phyloP scores from a whole-genome alignment of 805 yeast genomes.

The Candida vaughaniae region DNA sequence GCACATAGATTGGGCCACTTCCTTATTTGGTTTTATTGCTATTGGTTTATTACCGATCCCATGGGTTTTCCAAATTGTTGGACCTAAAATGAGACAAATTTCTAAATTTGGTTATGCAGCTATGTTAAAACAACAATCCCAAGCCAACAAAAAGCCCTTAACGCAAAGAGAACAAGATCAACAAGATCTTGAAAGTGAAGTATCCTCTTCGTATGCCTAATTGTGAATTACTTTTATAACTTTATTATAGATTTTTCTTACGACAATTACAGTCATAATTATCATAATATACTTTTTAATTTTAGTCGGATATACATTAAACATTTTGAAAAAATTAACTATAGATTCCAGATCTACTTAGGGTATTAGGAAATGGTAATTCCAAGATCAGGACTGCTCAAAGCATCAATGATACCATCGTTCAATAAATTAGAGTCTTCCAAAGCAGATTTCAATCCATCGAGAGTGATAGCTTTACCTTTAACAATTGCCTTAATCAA shows the following conservation, averaged over 20 bases:
- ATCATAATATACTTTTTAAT: no score
- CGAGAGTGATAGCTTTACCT: slow-evolving; percentile 19
- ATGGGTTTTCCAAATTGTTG: slow-evolving; percentile 62
- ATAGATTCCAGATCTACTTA: no score
- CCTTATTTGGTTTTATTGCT: slow-evolving; percentile 63
- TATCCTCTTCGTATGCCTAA: background rate
- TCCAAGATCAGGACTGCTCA: slow-evolving; percentile 16
- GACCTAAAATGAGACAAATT: slow-evolving; percentile 52
- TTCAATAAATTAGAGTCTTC: slow-evolving; percentile 17
- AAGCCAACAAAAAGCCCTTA: background rate
- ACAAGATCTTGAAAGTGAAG: slow-evolving; percentile 2
- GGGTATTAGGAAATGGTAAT: slow-evolving; percentile 14
- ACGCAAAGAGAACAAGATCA: background rate
- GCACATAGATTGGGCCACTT: slow-evolving; percentile 77
- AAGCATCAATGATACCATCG: slow-evolving; percentile 15
- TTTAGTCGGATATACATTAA: no score
- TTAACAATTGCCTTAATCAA: slow-evolving; percentile 21
- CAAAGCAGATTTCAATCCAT: slow-evolving; percentile 15
- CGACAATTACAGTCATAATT: no score
- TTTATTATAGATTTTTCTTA: no score
- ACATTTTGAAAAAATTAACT: no score
- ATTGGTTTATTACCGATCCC: slow-evolving; percentile 74
- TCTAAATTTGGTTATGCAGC: slow-evolving; percentile 65
- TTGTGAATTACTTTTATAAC: no score
- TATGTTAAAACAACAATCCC: slow-evolving; percentile 9